phyloP scores from a whole-genome alignment of 2,329 filamentous ascomycete genomes.

The Epichloe hybrida region DNA sequence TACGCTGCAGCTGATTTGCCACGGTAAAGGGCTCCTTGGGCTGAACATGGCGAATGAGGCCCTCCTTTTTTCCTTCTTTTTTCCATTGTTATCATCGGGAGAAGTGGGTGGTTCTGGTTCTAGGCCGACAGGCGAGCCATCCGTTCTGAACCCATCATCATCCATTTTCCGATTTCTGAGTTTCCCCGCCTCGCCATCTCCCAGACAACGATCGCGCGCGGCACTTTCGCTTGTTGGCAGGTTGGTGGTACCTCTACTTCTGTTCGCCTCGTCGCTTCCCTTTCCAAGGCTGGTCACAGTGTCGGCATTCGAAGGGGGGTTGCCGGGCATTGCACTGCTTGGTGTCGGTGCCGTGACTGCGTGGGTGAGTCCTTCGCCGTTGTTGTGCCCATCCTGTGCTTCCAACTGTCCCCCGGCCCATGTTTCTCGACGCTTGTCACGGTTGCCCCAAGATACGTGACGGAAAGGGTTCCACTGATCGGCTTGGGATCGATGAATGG shows the following conservation, averaged over 20 bases:
- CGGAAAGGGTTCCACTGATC: conserved; percentile 33
- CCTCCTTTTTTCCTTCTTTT: conserved; percentile 21
- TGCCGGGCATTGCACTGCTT: conserved; percentile 8
- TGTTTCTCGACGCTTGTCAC: conserved; percentile 17
- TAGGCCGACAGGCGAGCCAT: background rate
- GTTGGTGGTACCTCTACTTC: conserved; percentile 6
- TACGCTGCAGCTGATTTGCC: conserved; percentile 56
- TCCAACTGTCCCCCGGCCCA: conserved; percentile 23
- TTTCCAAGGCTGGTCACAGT: conserved; percentile 11
- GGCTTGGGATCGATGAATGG: conserved; percentile 24
- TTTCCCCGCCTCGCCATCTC: conserved; percentile 11
- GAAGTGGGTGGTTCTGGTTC: conserved; percentile 8
- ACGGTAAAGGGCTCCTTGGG: conserved; percentile 44
- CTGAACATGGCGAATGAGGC: conserved; percentile 31
- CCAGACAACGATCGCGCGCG: conserved; percentile 9
- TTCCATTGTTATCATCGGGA: conserved; percentile 11
- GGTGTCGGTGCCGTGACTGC: conserved; percentile 20
- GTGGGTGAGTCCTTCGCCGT: conserved; percentile 22
- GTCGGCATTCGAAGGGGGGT: conserved; percentile 13
- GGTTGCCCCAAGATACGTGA: conserved; percentile 24
- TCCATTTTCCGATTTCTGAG: conserved; percentile 21
- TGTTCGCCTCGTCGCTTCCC: conserved; percentile 11
- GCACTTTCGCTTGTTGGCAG: conserved; percentile 10
- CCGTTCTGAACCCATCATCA: conserved; percentile 8
- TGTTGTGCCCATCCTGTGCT: conserved; percentile 13